Base-by-base conservation (phyloP, 208 protist genomes). In the Trichomonas tenax region DNA sequence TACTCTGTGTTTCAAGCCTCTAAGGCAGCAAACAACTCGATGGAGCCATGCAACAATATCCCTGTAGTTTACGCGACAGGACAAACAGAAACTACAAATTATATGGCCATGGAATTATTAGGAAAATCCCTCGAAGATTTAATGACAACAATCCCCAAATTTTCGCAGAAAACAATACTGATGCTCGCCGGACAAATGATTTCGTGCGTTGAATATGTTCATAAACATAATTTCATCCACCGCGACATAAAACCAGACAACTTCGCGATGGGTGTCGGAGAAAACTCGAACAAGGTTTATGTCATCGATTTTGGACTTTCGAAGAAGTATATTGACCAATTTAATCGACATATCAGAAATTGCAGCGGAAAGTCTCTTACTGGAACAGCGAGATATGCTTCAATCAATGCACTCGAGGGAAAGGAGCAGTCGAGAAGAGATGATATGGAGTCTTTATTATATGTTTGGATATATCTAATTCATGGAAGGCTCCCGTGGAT, bases 401-500 rank as follows among this genome's bases (percentile, higher is more conserved):
- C 98, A 72, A 99, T 99, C 96, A 99, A 99, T 98, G 99, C 99
- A 23, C 99, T 99, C 97, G 97, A 99, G 44, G 99, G 99, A 89
- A 99, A 99, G 58, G 99, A 99, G 97, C 98, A 99, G 97, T 98
- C 97, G 0, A 51, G 97, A 88, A 63, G 96, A 15, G 97, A 97
- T 96, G 97, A 97, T 63, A 95, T 97, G 36, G 99, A 99, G 97
- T 98, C 98, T 31, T 97, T 99, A 36, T 99, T 98, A 82, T 99
- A 99, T 97, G 98, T 99, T 44, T 97, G 99, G 34, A 98, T 99
- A 97, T 99, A 99, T 97, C 99, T 99, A 96, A 96, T 99, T 46
- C 98, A 98, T 49, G 99, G 99, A 31, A 98, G 97, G 45, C 97
- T 99, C 82, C 99, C 99, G 63, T 99, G 99, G 99, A 98, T 99